These are phyloP conservation scores for Quercus tomentella DNA, from an alignment of 331 rosid species.

Conservation along the genomic window DNA sequence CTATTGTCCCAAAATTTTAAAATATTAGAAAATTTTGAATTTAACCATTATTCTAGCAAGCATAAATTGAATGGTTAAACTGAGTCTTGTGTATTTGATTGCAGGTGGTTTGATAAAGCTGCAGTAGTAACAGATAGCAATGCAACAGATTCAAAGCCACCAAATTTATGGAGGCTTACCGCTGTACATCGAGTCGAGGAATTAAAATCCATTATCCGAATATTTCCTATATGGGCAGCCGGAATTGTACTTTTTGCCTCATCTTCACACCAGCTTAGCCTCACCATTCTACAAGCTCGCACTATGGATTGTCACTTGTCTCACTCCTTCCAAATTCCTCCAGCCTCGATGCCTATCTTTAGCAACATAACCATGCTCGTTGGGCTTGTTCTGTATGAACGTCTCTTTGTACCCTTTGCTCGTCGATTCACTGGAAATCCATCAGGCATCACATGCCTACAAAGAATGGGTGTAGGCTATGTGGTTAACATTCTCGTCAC, in stretches of 20 bases:
- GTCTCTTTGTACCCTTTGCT: slow-evolving; percentile 54
- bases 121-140: slow-evolving; percentile 49
- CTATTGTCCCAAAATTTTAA: too few relatives aligned
- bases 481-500: slow-evolving; percentile 51
- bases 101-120: slow-evolving; percentile 82
- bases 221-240: slow-evolving; percentile 78
- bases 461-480: slow-evolving; percentile 76
- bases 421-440: slow-evolving; percentile 52
- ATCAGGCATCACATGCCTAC: slow-evolving; percentile 67
- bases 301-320: slow-evolving; percentile 64
- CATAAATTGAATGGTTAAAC: neutral
- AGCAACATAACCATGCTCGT: slow-evolving; percentile 49
- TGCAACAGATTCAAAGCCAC: slow-evolving; percentile 19
- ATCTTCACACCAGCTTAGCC: slow-evolving; percentile 57
- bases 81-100: neutral
- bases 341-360: slow-evolving; percentile 64
- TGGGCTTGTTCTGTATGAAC: slow-evolving; percentile 62
- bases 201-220: slow-evolving; percentile 60
- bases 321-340: slow-evolving; percentile 54
- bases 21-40: too few relatives aligned
- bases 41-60: neutral
- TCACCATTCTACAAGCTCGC: slow-evolving; percentile 69
- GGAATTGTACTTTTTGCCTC: slow-evolving; percentile 49
- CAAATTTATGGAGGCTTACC: slow-evolving; percentile 59
- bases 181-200: slow-evolving; percentile 80